A percentile compares a stretch with the other conserved stretches of the same genome.
Evolutionary conservation across 306 rosid genomes (phyloP).

Genomic region (Lathyrus oleraceus): DNA sequence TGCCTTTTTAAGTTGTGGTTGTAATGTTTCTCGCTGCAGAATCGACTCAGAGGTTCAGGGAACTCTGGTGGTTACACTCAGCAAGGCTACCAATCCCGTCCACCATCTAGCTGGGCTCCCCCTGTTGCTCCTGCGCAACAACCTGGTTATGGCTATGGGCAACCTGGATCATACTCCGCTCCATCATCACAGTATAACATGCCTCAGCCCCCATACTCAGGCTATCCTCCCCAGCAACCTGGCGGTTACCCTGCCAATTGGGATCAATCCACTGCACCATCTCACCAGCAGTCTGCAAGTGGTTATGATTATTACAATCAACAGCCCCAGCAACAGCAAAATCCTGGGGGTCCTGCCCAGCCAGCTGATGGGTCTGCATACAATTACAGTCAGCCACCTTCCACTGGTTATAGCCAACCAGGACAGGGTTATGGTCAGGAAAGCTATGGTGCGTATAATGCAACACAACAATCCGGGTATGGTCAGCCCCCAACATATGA

Average conservation of each 20-base stretch:
- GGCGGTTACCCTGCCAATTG: conserved; percentile 77
- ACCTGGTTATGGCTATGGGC: conserved; percentile 83
- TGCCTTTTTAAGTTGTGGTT: conserved; percentile 46
- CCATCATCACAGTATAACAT: conserved; percentile 75
- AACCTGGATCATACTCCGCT: conserved; percentile 78
- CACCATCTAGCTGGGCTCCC: conserved; percentile 82
- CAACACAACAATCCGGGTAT: conserved; percentile 76
- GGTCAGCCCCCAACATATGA: conserved; percentile 80
- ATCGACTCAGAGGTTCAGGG: conserved; percentile 71
- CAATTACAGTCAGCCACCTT: conserved; percentile 64
- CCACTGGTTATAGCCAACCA: conserved; percentile 74
- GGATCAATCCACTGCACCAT: conserved; percentile 78
- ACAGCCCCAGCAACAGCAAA: conserved; percentile 66
- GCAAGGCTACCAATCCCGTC: conserved; percentile 93
- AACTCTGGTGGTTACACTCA: conserved; percentile 82
- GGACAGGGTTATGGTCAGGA: conserved; percentile 86
- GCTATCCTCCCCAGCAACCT: conserved; percentile 72
- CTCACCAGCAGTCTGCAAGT: conserved; percentile 65
- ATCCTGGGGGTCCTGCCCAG: conserved; percentile 66
- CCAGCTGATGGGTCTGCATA: conserved; percentile 67
- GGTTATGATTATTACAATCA: conserved; percentile 86
- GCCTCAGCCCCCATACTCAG: conserved; percentile 66
- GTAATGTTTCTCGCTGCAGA: conserved; percentile 58
- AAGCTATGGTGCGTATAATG: conserved; percentile 69
- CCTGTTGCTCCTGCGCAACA: conserved; percentile 75